phyloP scores from a whole-genome alignment of 768 basidiomycete species.

The Russula sp. region DNA sequence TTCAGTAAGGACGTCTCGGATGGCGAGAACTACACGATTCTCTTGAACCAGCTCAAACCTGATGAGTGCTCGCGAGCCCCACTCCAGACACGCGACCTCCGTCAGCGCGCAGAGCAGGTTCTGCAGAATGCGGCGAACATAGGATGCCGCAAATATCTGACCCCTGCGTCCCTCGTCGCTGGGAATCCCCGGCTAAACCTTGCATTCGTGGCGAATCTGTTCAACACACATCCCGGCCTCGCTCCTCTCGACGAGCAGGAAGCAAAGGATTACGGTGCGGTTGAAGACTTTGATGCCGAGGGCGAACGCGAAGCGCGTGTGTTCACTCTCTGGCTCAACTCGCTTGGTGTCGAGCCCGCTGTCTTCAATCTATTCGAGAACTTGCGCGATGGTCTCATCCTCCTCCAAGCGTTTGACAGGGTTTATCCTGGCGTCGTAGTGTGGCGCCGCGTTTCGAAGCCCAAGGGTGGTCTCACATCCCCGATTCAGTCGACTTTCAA shows the following conservation, averaged over 20 bases:
- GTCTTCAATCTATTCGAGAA: constrained; percentile 98
- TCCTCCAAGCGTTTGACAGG: constrained; percentile 97
- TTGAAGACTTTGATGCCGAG: constrained; percentile 98
- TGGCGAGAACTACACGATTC: constrained; percentile 95
- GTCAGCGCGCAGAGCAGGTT: constrained; percentile 87
- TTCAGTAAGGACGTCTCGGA: constrained; percentile 97
- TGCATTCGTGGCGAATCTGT: constrained; percentile 96
- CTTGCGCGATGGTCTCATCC: constrained; percentile 83
- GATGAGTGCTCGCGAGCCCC: constrained; percentile 89
- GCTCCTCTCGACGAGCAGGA: constrained; percentile 93
- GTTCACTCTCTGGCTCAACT: constrained; percentile 98
- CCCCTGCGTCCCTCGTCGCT: constrained; percentile 81
- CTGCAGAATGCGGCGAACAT: constrained; percentile 91
- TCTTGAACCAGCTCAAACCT: constrained; percentile 93
- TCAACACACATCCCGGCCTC: constrained; percentile 95
- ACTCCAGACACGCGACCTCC: constrained; percentile 76
- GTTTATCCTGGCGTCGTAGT: constrained; percentile 86
- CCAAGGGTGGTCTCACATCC: constrained; percentile 56
- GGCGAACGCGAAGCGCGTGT: constrained; percentile 97
- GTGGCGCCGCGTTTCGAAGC: constrained; percentile 96
- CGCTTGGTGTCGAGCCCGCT: constrained; percentile 90
- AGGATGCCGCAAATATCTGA: constrained; percentile 93
- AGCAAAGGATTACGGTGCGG: constrained; percentile 78
- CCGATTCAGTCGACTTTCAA: constrained; percentile 26
- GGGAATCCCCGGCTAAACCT: constrained; percentile 98